Conservation (phyloP, 371 early-diverging fungal genomes). For the Thermomucor indicae-seudaticae region DNA sequence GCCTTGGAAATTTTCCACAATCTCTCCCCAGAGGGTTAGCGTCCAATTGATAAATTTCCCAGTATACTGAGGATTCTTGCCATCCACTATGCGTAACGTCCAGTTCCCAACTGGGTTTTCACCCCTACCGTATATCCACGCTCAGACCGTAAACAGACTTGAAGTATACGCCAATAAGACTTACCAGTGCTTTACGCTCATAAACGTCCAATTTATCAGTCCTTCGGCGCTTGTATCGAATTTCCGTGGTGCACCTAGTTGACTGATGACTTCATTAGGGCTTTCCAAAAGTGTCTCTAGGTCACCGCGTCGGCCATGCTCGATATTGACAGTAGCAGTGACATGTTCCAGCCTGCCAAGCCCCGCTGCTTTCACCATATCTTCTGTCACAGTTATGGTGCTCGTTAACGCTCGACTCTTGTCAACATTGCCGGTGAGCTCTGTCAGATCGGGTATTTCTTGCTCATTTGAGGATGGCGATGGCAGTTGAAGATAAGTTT, state of each 20-base stretch:
- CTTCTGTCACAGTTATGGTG: conserved; percentile 33
- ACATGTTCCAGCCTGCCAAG: conserved; percentile 76
- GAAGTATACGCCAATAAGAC: no score
- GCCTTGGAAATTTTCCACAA: conserved; percentile 6
- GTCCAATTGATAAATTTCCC: conserved; percentile 60
- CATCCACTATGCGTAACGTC: conserved; percentile 67
- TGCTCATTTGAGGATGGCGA: conserved; percentile 1
- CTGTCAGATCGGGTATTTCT: conserved; percentile 35
- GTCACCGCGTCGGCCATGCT: conserved; percentile 79
- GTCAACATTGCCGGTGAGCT: conserved; percentile 13
- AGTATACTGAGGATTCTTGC: conserved; percentile 30
- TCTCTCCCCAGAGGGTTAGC: conserved; percentile 70
- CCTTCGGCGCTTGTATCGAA: conserved; percentile 69
- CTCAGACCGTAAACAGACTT: no score
- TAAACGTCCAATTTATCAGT: conserved; percentile 87
- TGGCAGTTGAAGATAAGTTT: conserved; percentile 44
- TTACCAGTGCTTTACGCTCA: conserved; percentile 95
- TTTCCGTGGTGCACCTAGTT: conserved; percentile 63
- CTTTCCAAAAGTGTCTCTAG: conserved; percentile 71
- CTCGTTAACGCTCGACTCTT: conserved; percentile 13
- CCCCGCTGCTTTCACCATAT: conserved; percentile 38
- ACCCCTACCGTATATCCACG: conserved; percentile 4
- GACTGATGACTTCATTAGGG: conserved; percentile 66
- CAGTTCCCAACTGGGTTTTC: conserved; percentile 38
- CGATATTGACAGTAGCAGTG: conserved; percentile 75